phyloP scores from a whole-genome alignment of 306 rosid species.

The Ziziphus jujuba region DNA sequence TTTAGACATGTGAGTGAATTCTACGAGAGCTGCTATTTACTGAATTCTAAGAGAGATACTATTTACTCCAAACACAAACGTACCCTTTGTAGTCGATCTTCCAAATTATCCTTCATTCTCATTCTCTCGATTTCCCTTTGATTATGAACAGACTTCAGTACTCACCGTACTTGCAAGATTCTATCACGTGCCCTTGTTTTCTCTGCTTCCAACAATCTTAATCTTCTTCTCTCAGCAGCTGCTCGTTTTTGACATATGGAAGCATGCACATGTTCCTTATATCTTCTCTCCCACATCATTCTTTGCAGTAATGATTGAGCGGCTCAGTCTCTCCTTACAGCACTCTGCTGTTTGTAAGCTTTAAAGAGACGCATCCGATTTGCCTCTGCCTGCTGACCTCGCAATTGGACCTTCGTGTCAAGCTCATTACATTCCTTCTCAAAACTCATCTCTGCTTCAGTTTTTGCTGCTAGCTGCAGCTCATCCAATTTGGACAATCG shows the following conservation, averaged over 20 bases:
- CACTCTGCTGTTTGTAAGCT: constrained; percentile 74
- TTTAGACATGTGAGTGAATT: constrained; percentile 3
- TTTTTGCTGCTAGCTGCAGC: constrained; percentile 84
- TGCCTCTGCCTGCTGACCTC: constrained; percentile 82
- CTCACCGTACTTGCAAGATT: constrained; percentile 59
- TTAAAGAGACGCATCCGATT: constrained; percentile 83
- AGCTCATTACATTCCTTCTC: constrained; percentile 69
- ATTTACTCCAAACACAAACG: constrained; percentile 19
- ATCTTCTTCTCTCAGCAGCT: constrained; percentile 84
- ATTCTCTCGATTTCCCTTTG: constrained; percentile 82
- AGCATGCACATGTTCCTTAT: constrained; percentile 76
- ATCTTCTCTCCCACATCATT: constrained; percentile 72
- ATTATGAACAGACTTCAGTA: constrained; percentile 63
- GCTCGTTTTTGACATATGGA: constrained; percentile 78
- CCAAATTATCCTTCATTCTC: constrained; percentile 65
- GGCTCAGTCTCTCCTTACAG: constrained; percentile 74
- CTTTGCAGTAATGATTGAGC: constrained; percentile 70
- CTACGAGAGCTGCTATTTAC: constrained; percentile 1
- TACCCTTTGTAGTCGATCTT: constrained; percentile 81
- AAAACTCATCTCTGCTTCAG: constrained; percentile 58
- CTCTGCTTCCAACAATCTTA: constrained; percentile 74
- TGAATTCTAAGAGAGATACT: constrained; percentile 1
- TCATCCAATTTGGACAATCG: constrained; percentile 77
- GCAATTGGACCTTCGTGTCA: constrained; percentile 69
- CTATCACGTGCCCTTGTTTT: constrained; percentile 77